phyloP scores from a whole-genome alignment of 805 yeast species.

The Hanseniaspora singularis region DNA sequence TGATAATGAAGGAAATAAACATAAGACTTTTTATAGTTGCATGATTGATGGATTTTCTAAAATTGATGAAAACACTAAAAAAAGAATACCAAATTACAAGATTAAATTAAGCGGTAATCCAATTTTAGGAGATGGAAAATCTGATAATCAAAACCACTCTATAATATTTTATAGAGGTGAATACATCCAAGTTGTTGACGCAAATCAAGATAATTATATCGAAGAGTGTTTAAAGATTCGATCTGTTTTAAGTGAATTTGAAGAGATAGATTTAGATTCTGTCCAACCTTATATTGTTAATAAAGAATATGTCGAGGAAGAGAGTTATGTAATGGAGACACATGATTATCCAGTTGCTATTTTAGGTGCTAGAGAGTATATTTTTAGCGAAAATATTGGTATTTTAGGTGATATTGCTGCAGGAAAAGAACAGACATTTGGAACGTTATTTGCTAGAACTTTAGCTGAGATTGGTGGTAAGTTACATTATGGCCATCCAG shows the following conservation, averaged over 20 bases:
- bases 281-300: slow-evolving; percentile 53
- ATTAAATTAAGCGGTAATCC: slow-evolving; percentile 86
- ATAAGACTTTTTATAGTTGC: slow-evolving; percentile 45
- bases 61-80: slow-evolving; percentile 37
- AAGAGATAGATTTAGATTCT: slow-evolving; percentile 50
- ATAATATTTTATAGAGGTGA: slow-evolving; percentile 84
- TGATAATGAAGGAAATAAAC: slow-evolving; percentile 18
- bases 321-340: neutral
- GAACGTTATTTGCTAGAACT: slow-evolving; percentile 87
- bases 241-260: slow-evolving; percentile 80
- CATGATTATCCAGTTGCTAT: slow-evolving; percentile 61
- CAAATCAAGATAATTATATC: slow-evolving; percentile 88
- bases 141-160: slow-evolving; percentile 88
- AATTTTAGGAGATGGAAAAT: slow-evolving; percentile 89
- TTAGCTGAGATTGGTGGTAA: slow-evolving; percentile 90
- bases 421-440: slow-evolving; percentile 94
- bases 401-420: slow-evolving; percentile 94
- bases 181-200: slow-evolving; percentile 87
- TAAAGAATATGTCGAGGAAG: slow-evolving; percentile 30
- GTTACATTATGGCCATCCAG: slow-evolving; percentile 94
- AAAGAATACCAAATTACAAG: slow-evolving; percentile 49
- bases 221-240: slow-evolving; percentile 90
- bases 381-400: slow-evolving; percentile 86
- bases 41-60: slow-evolving; percentile 51
- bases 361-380: slow-evolving; percentile 88